A percentile compares a stretch with the other conserved stretches of the same genome.
Evolutionary conservation across 768 basidiomycete genomes (phyloP).

Genomic region (Tricholoma terreum): DNA sequence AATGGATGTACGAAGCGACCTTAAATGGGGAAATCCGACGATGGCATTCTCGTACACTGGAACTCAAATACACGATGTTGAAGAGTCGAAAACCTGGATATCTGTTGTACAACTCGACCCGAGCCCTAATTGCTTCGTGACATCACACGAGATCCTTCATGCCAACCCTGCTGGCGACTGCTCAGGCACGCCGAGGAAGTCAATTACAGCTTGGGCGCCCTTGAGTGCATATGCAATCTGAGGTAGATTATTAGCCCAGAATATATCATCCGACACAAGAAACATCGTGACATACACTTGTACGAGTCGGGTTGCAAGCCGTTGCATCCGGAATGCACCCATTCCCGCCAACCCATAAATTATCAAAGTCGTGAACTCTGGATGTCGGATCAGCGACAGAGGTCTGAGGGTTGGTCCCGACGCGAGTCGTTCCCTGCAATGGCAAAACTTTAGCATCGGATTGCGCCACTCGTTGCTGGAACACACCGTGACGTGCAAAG

Average conservation of each 20-base stretch:
- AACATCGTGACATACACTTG: not conserved
- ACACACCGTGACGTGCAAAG: not conserved
- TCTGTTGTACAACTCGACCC: too few relatives aligned
- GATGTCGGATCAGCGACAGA: conserved; percentile 26
- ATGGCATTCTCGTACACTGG: too few relatives aligned
- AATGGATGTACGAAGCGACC: too few relatives aligned
- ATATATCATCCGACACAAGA: not conserved
- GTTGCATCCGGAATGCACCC: conserved; percentile 21
- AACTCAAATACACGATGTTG: too few relatives aligned
- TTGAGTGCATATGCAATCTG: not conserved
- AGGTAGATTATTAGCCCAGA: not conserved
- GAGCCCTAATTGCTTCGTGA: too few relatives aligned
- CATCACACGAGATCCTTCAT: too few relatives aligned
- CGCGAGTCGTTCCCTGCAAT: conserved; percentile 12
- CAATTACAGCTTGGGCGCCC: not conserved
- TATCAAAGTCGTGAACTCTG: conserved; percentile 15
- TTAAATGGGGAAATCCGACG: too few relatives aligned
- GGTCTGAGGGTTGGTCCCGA: conserved; percentile 1
- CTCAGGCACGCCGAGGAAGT: not conserved
- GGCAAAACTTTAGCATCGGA: not conserved
- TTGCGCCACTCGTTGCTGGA: not conserved
- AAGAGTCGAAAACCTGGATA: too few relatives aligned
- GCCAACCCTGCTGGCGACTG: too few relatives aligned
- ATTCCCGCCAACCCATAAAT: conserved; percentile 33
- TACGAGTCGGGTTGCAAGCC: conserved; percentile 17